A percentile compares a stretch with the other conserved stretches of the same genome.
These are phyloP conservation scores for Plasmodium fragile DNA, from an alignment of 169 alveolate genomes.

Conservation along the genomic window DNA sequence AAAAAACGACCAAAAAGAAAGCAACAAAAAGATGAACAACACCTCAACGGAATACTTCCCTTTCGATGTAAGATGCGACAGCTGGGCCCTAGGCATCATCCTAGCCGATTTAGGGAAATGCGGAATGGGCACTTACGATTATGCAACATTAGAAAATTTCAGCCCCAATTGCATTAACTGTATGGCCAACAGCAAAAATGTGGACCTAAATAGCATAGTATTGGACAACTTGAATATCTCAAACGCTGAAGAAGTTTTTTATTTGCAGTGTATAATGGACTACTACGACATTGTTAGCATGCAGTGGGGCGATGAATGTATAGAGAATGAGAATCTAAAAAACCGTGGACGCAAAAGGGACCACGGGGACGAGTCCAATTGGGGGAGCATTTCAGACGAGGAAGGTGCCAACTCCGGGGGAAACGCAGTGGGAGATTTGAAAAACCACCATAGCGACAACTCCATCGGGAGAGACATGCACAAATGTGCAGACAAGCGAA, in stretches of 20 bases:
- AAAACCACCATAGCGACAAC: background rate
- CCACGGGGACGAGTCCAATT: background rate
- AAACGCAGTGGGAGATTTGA: background rate
- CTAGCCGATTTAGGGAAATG: constrained; percentile 75
- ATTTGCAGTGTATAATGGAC: constrained; percentile 49
- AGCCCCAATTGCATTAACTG: background rate
- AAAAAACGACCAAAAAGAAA: background rate
- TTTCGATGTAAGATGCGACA: constrained; percentile 72
- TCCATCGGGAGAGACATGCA: background rate
- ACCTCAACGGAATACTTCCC: constrained; percentile 45
- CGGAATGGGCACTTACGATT: constrained; percentile 46
- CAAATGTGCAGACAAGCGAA: background rate
- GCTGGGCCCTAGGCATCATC: constrained; percentile 74
- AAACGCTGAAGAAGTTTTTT: constrained; percentile 45
- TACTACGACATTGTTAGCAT: constrained; percentile 50
- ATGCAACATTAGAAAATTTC: constrained; percentile 24
- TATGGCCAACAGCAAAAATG: background rate
- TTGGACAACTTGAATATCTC: constrained; percentile 35
- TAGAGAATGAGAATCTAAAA: constrained; percentile 28
- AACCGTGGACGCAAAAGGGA: background rate
- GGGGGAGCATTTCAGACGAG: background rate
- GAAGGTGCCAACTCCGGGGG: background rate
- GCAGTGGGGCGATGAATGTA: constrained; percentile 22
- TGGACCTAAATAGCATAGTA: constrained; percentile 23
- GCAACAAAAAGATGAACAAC: constrained; percentile 5